phyloP scores from a whole-genome alignment of 441 rosid species.

The Cnidoscolus chayamansa region DNA sequence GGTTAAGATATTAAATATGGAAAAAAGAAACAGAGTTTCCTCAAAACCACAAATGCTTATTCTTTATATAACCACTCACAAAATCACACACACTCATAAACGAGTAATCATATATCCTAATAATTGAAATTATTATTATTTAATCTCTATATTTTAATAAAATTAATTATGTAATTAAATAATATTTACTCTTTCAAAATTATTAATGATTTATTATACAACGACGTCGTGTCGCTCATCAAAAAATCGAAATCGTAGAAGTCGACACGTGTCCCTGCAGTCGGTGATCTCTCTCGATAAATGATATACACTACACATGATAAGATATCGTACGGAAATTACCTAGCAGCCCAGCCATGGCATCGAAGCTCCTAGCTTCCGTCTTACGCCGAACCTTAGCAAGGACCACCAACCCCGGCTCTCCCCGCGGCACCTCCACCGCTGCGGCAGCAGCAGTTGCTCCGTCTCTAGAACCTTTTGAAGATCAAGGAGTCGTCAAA shows the following conservation, averaged over 20 bases:
- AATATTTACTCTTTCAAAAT: too few species aligned
- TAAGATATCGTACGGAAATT: background rate
- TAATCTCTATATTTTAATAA: too few species aligned
- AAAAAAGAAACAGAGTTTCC: background rate
- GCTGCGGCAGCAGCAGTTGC: conserved; percentile 34
- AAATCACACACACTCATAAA: too few species aligned
- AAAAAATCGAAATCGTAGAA: too few species aligned
- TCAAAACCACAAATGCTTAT: background rate
- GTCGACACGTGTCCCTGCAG: too few species aligned
- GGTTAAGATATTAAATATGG: background rate
- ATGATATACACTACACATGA: background rate
- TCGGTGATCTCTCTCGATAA: too few species aligned
- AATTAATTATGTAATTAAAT: too few species aligned
- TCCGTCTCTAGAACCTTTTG: conserved; percentile 12
- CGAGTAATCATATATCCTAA: too few species aligned
- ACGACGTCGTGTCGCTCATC: too few species aligned
- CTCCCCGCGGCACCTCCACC: conserved; percentile 32
- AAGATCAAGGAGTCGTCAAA: conserved; percentile 40
- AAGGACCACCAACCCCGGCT: conserved; percentile 2
- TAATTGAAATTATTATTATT: too few species aligned
- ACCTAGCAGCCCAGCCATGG: conserved; percentile 31
- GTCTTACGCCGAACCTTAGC: conserved; percentile 36
- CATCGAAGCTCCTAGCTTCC: conserved; percentile 46
- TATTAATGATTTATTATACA: too few species aligned
- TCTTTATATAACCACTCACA: too few species aligned